Evolutionary conservation across 2,329 filamentous ascomycete species (phyloP).

Genomic region (Pseudocercospora cruenta): DNA sequence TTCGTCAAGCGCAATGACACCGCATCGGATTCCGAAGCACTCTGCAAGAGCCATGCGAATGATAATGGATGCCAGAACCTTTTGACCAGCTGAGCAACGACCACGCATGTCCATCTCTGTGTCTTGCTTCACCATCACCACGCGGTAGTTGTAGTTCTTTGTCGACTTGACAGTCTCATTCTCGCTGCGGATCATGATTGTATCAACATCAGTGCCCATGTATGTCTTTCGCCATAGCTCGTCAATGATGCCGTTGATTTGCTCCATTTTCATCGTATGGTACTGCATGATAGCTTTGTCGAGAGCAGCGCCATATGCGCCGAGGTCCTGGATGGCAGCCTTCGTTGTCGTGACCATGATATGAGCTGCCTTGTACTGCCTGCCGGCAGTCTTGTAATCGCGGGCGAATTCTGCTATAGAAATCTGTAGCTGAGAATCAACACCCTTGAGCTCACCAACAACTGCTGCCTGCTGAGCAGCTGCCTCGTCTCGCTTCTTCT

Average conservation of each 20-base stretch:
- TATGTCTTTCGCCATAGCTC: conserved; percentile 98
- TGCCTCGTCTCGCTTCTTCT: conserved; percentile 69
- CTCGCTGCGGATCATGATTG: conserved; percentile 91
- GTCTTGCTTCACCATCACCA: conserved; percentile 97
- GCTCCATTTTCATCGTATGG: conserved; percentile 95
- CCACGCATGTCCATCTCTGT: conserved; percentile 99
- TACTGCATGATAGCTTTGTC: conserved; percentile 98
- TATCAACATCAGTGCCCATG: conserved; percentile 95
- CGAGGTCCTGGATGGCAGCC: conserved; percentile 88
- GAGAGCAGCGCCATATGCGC: conserved; percentile 77
- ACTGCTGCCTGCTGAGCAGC: conserved; percentile 73
- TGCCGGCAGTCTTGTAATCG: conserved; percentile 81
- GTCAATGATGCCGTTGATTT: conserved; percentile 91
- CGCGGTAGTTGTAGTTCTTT: conserved; percentile 90
- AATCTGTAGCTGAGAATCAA: conserved; percentile 76
- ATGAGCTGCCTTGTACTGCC: conserved; percentile 81
- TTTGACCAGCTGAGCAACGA: conserved; percentile 93
- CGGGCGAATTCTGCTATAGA: conserved; percentile 79
- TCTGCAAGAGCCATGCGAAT: conserved; percentile 95
- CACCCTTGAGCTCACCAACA: conserved; percentile 78
- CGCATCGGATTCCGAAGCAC: conserved; percentile 94
- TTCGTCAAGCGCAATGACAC: conserved; percentile 94
- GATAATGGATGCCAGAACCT: conserved; percentile 94
- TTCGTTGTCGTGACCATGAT: conserved; percentile 91
- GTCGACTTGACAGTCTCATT: conserved; percentile 75